Conservation (phyloP, 169 alveolate genomes). For the Plasmodium billcollinsi region DNA sequence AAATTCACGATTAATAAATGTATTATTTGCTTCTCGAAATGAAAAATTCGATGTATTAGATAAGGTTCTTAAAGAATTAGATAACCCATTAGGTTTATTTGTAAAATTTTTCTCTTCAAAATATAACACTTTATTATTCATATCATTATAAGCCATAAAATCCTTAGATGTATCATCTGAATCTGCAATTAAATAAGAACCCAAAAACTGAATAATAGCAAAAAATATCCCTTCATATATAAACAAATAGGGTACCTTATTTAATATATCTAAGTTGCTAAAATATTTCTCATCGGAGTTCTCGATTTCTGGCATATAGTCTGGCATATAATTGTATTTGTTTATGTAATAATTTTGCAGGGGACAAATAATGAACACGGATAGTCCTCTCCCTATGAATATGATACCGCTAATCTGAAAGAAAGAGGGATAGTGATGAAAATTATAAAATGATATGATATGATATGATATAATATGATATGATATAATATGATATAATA, state of each 20-base stretch:
- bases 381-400: conserved; percentile 62
- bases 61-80: conserved; percentile 35
- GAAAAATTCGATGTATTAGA: conserved; percentile 61
- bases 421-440: neutral
- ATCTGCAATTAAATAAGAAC: conserved; percentile 58
- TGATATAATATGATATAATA: too few species aligned
- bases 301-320: conserved; percentile 51
- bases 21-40: conserved; percentile 23
- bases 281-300: conserved; percentile 57
- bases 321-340: conserved; percentile 66
- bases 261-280: conserved; percentile 53
- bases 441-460: neutral
- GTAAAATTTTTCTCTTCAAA: conserved; percentile 34
- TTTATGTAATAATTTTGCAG: conserved; percentile 52
- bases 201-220: conserved; percentile 60
- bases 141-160: conserved; percentile 48
- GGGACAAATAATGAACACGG: conserved; percentile 59
- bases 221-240: conserved; percentile 67
- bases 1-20: conserved; percentile 69
- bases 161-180: conserved; percentile 35
- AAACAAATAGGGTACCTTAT: conserved; percentile 60
- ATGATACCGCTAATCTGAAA: conserved; percentile 61
- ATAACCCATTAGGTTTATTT: conserved; percentile 26
- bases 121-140: conserved; percentile 16
- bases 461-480: neutral